Evolutionary conservation across 306 rosid species (phyloP), one percentile per base, ranked within the genome.

Genomic region (Geum urbanum): DNA sequence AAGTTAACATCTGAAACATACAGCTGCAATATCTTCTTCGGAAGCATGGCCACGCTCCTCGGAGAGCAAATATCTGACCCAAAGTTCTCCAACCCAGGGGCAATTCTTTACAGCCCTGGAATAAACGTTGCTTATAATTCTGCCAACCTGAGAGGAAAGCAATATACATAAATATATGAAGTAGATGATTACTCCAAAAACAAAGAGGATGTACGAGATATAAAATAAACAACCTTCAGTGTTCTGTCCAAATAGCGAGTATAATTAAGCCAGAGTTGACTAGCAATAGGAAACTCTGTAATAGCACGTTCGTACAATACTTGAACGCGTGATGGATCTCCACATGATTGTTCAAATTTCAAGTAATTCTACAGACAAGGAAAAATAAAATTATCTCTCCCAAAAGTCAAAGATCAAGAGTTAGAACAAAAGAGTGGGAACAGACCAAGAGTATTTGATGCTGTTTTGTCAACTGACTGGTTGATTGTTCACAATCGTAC

Each of bases 211-310:
- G 57, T 54, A 54, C 43, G 58, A 7, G 51, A 53, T 13, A 61
- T 48, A 39, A 13, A 66, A 50, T 64, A 57, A 61, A 47, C 70
- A 86, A 92, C 98, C 99, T 94, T 94, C 81, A 91, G 77, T 45
- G 90, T 94, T 80, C 79, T 86, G 77, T 94, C 99, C 85, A 94
- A 76, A 71, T 90, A 81, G 24, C 63, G 75, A 74, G 99, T 81
- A 77, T 90, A 94, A 76, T 87, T 96, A 75, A 91, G 84, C 99
- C 99, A 91, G 22, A 94, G 84, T 79, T 88, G 91, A 63, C 82
- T 76, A 24, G 91, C 74, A 72, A 94, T 55, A 56, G 99, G 97
- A 54, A 94, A 90, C 67, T 88, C 97, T 15, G 96, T 39, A 66
- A 88, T 75, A 76, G 97, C 92, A 35, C 99, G 89, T 76, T 91